Percentiles rank a stretch among this genome's conserved stretches.
Evolutionary conservation across 208 protist species (phyloP).

Genomic region (Leishmania guyanensis): DNA sequence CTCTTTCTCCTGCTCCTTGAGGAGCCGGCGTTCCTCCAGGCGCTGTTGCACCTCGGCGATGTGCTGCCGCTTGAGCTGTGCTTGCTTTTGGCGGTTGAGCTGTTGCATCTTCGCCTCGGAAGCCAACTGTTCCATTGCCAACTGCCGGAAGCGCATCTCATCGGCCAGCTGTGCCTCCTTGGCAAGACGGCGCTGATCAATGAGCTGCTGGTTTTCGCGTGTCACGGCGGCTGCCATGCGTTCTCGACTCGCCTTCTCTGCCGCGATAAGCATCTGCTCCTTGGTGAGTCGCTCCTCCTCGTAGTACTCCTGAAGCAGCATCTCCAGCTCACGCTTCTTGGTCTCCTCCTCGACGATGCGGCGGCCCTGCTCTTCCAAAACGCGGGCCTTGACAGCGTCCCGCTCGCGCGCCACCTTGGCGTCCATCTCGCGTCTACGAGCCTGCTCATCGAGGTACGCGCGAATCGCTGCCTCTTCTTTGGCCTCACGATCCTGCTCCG

Average conservation of each 20-base stretch:
- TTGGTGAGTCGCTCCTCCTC: conserved; percentile 85
- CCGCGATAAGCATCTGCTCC: conserved; percentile 61
- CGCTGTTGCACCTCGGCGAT: conserved; percentile 71
- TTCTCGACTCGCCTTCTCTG: conserved; percentile 75
- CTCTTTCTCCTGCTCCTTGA: conserved; percentile 79
- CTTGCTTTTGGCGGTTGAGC: conserved; percentile 67
- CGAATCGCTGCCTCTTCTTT: conserved; percentile 83
- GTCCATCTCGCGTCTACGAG: conserved; percentile 67
- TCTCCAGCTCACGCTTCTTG: conserved; percentile 87
- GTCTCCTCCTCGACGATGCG: conserved; percentile 81
- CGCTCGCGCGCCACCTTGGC: conserved; percentile 74
- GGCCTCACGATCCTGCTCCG: conserved; percentile 70
- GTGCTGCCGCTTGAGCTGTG: conserved; percentile 79
- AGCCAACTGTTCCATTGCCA: conserved; percentile 77
- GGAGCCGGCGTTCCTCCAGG: conserved; percentile 70
- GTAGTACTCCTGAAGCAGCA: conserved; percentile 89
- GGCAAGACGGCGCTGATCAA: conserved; percentile 56
- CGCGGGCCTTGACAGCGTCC: conserved; percentile 71
- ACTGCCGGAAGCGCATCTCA: conserved; percentile 80
- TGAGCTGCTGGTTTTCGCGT: conserved; percentile 78
- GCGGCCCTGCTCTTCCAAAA: conserved; percentile 82
- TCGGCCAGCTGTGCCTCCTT: conserved; percentile 70
- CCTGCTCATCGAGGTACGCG: conserved; percentile 80
- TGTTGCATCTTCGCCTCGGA: conserved; percentile 83
- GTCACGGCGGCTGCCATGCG: conserved; percentile 61